Conservation (phyloP, 1,139 yeast species). For the Fermentozyma sake region DNA sequence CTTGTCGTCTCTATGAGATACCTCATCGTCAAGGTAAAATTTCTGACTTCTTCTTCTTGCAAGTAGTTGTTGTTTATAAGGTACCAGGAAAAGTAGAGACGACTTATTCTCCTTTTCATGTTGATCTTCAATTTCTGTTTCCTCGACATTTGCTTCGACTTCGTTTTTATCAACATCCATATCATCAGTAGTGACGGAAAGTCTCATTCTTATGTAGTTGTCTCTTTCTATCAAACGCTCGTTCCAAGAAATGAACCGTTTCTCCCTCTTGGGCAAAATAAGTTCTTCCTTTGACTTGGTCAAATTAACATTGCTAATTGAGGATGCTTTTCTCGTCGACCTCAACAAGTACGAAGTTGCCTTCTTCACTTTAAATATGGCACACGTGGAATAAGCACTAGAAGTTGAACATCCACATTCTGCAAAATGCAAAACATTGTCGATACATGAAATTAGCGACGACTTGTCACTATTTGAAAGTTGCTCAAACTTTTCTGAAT, state of each 20-base stretch:
- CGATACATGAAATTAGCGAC: constrained; percentile 54
- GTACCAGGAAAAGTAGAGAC: constrained; percentile 16
- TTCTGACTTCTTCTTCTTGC: constrained; percentile 2
- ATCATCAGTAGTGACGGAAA: constrained; percentile 15
- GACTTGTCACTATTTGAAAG: constrained; percentile 49
- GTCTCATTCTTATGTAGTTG: constrained; percentile 20
- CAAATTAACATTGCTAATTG: constrained; percentile 33
- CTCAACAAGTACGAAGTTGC: constrained; percentile 54
- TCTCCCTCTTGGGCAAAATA: constrained; percentile 28
- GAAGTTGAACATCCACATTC: constrained; percentile 65
- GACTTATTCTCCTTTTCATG: constrained; percentile 7
- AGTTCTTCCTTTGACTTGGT: constrained; percentile 40
- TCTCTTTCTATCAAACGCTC: constrained; percentile 33
- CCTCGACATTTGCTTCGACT: constrained; percentile 4
- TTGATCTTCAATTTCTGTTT: constrained; percentile 3
- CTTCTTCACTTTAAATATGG: constrained; percentile 57
- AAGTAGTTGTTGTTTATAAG: constrained; percentile 20
- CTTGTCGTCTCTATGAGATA: neutral
- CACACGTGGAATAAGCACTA: constrained; percentile 41
- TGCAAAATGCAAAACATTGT: constrained; percentile 50
- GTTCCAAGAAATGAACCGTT: constrained; percentile 37
- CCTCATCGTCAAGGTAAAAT: neutral
- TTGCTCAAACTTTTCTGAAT: constrained; percentile 41
- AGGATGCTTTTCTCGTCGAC: constrained; percentile 52
- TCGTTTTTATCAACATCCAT: constrained; percentile 5